These are phyloP conservation scores for Saturnispora mendoncae DNA, from an alignment of 805 yeast species.

Conservation along the genomic window DNA sequence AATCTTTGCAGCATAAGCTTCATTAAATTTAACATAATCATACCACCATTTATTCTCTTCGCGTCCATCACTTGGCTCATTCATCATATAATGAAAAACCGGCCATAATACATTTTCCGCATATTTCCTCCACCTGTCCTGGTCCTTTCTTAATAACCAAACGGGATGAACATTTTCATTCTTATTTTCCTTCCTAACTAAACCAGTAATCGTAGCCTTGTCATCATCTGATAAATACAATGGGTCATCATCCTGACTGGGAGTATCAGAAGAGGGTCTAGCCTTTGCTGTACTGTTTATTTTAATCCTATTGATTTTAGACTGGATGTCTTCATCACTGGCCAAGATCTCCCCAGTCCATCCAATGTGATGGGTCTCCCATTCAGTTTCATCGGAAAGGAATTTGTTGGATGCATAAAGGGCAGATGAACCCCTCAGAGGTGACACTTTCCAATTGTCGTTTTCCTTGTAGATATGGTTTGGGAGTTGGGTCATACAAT, in stretches of 20 bases:
- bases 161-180: conserved; percentile 67
- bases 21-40: conserved; percentile 85
- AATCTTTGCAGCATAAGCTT: conserved; percentile 77
- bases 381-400: conserved; percentile 54
- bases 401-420: conserved; percentile 66
- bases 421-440: conserved; percentile 77
- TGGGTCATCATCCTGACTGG: conserved; percentile 42
- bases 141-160: conserved; percentile 77
- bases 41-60: conserved; percentile 70
- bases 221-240: conserved; percentile 49
- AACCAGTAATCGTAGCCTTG: conserved; percentile 39
- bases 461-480: conserved; percentile 42
- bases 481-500: conserved; percentile 62
- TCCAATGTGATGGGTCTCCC: conserved; percentile 84
- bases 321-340: conserved; percentile 4
- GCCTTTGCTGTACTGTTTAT: neutral
- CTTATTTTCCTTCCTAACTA: conserved; percentile 38
- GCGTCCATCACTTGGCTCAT: conserved; percentile 58
- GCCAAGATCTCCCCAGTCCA: conserved; percentile 87
- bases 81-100: conserved; percentile 84
- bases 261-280: neutral
- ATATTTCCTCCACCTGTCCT: conserved; percentile 75
- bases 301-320: neutral
- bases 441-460: conserved; percentile 48
- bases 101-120: conserved; percentile 94